Conservation (phyloP, 2,329 filamentous ascomycete genomes). For the Cladophialophora exuberans region DNA sequence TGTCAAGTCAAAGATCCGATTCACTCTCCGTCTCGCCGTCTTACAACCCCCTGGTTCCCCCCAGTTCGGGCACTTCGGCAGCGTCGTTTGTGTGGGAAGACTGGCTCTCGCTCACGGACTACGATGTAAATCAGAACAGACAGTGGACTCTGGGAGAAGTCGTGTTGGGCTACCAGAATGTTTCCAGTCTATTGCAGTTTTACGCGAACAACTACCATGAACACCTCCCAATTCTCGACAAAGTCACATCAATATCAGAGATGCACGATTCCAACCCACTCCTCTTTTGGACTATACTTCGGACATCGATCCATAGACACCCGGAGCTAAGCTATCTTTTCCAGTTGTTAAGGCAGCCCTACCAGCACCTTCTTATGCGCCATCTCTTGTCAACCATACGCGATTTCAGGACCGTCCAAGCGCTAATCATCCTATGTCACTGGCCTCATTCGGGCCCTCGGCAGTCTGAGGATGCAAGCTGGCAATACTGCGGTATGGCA, state of each 20-base stretch:
- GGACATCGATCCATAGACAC: slow-evolving; percentile 4
- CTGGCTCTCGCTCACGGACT: slow-evolving; percentile 11
- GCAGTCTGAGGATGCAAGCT: slow-evolving; percentile 11
- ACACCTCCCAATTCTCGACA: slow-evolving; percentile 14
- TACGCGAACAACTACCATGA: slow-evolving; percentile 14
- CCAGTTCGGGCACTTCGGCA: not conserved
- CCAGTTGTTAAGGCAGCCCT: not conserved
- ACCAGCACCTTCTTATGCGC: slow-evolving; percentile 4
- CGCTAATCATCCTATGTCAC: slow-evolving; percentile 13
- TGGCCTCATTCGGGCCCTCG: slow-evolving; percentile 11
- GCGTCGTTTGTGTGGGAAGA: not conserved
- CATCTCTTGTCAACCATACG: slow-evolving; percentile 1
- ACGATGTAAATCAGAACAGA: not conserved
- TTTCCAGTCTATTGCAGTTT: slow-evolving; percentile 10
- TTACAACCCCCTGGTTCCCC: not conserved
- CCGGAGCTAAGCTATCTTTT: slow-evolving; percentile 5
- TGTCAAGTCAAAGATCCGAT: not conserved
- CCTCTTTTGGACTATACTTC: slow-evolving; percentile 14
- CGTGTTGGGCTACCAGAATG: slow-evolving; percentile 8
- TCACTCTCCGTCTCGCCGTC: not conserved
- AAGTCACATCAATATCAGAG: slow-evolving; percentile 5
- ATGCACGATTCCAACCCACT: slow-evolving; percentile 11
- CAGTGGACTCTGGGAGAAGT: slow-evolving; percentile 11
- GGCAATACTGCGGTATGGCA: slow-evolving; percentile 16
- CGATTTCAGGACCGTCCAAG: slow-evolving; percentile 14